Evolutionary conservation across 371 early-diverging fungal species (phyloP), one percentile per base, ranked within the genome.

Genomic region (Capillidium rhysosporum): DNA sequence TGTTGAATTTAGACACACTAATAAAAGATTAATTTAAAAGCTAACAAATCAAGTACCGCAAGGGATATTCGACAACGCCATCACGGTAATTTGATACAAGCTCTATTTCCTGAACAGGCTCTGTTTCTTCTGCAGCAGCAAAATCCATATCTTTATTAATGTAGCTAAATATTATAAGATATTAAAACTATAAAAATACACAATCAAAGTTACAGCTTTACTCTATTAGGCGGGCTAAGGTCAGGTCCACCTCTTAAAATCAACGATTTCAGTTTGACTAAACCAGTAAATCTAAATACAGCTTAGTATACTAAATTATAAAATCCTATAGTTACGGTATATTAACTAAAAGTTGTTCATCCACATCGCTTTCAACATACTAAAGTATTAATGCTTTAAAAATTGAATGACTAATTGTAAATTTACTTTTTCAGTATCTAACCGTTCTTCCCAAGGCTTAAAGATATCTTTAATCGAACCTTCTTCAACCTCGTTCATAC

Each of bases 61-160:
- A 75, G 1, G 65, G 56, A 49, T 85, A 87, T 65, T 85, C 85
- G 14, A 79, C 67, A 0, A 80, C 75, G 34, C 70, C 67, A 0
- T 56, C 46, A 8, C 62, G 57, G 16, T 74, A 68, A 52, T 73
- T 65, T 58, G 69, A 63, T 7, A 85, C 76, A 38, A 91, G 70
- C 10, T 83, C 85, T 80, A 84, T 87, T 59, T 81, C 81, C 64
- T 92, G 92, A 2, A 79, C 72, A 0, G 82, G 68, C 20, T 55
- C 59, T 18, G 76, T 72, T 16, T 68, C 66, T 2, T 84, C 83
- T 3, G 82, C 87, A 14, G 65, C 76, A 58, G 86, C 89, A 66
- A 95, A 95, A 62, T 95, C 93, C 39, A 95, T 59, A 63, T 86
- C 85, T 29, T 90, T 89, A 5, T 77, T 69, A 65, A 93, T 95